Evolutionary conservation across 2,329 filamentous ascomycete genomes (phyloP).

Genomic region (Colletotrichum euphorbiae): DNA sequence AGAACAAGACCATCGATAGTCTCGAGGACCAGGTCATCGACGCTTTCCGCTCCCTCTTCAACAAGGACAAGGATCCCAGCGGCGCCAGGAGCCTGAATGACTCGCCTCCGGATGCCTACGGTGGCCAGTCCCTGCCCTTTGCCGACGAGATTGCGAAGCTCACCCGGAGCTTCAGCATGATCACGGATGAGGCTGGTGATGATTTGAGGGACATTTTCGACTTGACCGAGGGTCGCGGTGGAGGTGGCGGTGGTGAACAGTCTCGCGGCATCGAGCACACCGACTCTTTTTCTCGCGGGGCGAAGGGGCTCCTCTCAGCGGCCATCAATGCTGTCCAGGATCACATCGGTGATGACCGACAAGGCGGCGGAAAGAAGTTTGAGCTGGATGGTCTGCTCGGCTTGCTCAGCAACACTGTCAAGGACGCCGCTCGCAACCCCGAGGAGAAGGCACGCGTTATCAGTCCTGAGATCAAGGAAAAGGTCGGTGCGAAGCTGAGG

Average conservation of each 20-base stretch:
- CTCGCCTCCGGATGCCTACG: conserved; percentile 54
- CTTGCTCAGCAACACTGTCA: conserved; percentile 56
- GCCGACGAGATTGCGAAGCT: conserved; percentile 57
- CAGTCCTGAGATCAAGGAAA: conserved; percentile 60
- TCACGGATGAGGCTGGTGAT: conserved; percentile 55
- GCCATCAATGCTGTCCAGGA: conserved; percentile 57
- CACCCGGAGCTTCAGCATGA: conserved; percentile 53
- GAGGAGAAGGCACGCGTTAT: conserved; percentile 59
- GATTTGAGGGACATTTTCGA: conserved; percentile 58
- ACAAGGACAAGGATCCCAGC: conserved; percentile 46
- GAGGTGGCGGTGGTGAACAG: conserved; percentile 40
- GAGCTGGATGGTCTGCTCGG: conserved; percentile 58
- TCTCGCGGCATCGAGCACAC: conserved; percentile 43
- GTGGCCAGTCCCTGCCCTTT: conserved; percentile 56
- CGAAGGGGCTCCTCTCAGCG: conserved; percentile 54
- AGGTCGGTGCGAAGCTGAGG: conserved; percentile 53
- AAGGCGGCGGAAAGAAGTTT: conserved; percentile 48
- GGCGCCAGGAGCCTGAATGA: conserved; percentile 46
- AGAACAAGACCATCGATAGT: conserved; percentile 58
- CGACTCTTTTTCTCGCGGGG: conserved; percentile 45
- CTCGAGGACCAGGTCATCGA: conserved; percentile 58
- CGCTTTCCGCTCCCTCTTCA: conserved; percentile 58
- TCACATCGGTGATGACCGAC: conserved; percentile 49
- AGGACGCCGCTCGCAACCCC: conserved; percentile 57
- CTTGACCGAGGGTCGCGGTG: conserved; percentile 51